Percentiles rank a stretch among this genome's conserved stretches.
Conservation (phyloP, 176 grass and related monocot species). For the Elaeis guineensis region DNA sequence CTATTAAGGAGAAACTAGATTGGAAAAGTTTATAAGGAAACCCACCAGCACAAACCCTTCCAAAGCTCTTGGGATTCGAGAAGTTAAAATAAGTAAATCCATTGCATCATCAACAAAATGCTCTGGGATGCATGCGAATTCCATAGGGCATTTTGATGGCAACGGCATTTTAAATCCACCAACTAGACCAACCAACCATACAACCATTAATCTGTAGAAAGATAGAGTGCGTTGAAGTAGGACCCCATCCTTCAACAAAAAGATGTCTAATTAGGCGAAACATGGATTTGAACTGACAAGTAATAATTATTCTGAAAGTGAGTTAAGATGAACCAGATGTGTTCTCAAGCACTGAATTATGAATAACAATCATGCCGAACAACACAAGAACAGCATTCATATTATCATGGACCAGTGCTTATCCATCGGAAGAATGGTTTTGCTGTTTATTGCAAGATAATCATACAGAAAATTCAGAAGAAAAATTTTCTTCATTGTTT, state of each 20-base stretch:
- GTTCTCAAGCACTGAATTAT: too few species aligned
- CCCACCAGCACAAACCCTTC: slow-evolving; percentile 66
- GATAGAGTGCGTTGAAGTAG: slow-evolving; percentile 79
- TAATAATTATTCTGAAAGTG: too few species aligned
- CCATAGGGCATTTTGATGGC: slow-evolving; percentile 75
- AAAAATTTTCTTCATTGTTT: too few species aligned
- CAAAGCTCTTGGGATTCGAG: slow-evolving; percentile 82
- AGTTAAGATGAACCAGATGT: too few species aligned
- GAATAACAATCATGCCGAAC: too few species aligned
- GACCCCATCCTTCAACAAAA: slow-evolving; percentile 53
- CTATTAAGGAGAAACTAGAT: slow-evolving; percentile 1
- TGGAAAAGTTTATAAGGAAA: slow-evolving; percentile 14
- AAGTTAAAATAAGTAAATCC: slow-evolving; percentile 95
- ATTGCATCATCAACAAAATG: slow-evolving; percentile 98
- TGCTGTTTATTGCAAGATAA: too few species aligned
- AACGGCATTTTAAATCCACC: slow-evolving; percentile 97
- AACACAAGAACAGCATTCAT: too few species aligned
- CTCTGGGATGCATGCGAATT: slow-evolving; percentile 89
- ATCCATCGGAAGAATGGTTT: too few species aligned
- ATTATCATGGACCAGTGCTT: too few species aligned
- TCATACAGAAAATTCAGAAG: too few species aligned
- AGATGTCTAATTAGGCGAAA: background rate
- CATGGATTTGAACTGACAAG: too few species aligned
- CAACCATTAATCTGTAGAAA: slow-evolving; percentile 94
- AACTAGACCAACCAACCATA: slow-evolving; percentile 80